Conservation (phyloP, 2,329 filamentous ascomycete species). For the Achaetomium macrosporum region DNA sequence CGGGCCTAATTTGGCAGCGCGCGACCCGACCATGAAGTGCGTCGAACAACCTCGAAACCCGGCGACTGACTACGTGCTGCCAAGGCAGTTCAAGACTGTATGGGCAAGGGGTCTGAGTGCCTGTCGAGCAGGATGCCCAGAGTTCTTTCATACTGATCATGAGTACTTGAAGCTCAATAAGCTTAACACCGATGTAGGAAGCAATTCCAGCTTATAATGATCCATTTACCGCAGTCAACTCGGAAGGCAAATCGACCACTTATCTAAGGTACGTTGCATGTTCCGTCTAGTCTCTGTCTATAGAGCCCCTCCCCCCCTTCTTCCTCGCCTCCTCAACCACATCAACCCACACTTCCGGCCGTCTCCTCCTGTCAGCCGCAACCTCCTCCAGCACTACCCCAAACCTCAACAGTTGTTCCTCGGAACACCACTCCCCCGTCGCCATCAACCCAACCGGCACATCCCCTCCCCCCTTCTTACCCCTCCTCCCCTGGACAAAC, state of each 20-base stretch:
- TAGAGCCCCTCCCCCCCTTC: slow-evolving; percentile 27
- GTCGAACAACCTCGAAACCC: too few species aligned
- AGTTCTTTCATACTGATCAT: too few species aligned
- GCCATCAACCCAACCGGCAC: slow-evolving; percentile 51
- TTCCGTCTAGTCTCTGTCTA: too few species aligned
- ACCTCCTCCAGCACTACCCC: slow-evolving; percentile 42
- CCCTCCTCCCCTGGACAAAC: slow-evolving; percentile 30
- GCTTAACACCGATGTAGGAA: background rate
- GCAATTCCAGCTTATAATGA: slow-evolving; percentile 26
- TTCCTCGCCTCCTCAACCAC: slow-evolving; percentile 34
- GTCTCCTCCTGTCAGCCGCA: slow-evolving; percentile 30
- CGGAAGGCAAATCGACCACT: too few species aligned
- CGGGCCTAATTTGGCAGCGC: background rate
- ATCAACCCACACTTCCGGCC: slow-evolving; percentile 41
- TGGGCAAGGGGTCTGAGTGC: too few species aligned
- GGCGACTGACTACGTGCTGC: too few species aligned
- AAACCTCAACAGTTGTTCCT: slow-evolving; percentile 44
- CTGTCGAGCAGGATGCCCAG: too few species aligned
- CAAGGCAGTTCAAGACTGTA: too few species aligned
- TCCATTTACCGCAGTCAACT: too few species aligned
- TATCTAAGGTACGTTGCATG: too few species aligned
- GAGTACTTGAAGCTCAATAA: too few species aligned
- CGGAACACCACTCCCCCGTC: slow-evolving; percentile 49
- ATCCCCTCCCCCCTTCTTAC: slow-evolving; percentile 35
- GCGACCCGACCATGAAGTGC: too few species aligned